These are phyloP conservation scores for Lentinula raphanica DNA, from an alignment of 768 basidiomycete species.

Conservation along the genomic window DNA sequence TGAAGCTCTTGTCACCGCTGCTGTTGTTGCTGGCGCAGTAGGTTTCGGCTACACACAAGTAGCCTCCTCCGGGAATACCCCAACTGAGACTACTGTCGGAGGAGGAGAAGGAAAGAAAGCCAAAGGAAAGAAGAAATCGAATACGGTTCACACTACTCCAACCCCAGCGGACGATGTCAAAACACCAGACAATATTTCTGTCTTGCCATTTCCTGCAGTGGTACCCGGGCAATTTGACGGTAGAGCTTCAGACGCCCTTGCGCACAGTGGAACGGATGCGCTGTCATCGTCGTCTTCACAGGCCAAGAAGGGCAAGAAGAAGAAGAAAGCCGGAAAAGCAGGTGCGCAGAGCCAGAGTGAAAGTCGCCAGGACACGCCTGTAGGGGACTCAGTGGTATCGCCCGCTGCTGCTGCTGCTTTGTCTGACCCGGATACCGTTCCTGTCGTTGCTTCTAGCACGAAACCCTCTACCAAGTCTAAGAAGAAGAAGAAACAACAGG, in stretches of 20 bases:
- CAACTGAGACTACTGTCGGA: not conserved
- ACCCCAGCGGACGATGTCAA: not conserved
- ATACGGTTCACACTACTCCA: not conserved
- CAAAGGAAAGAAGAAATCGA: conserved; percentile 1
- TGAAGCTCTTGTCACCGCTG: conserved; percentile 1
- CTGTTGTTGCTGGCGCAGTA: conserved; percentile 4
- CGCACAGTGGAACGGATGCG: not conserved
- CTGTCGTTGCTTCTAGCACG: not conserved
- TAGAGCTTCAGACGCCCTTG: not conserved
- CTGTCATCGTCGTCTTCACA: not conserved
- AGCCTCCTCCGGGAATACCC: not conserved
- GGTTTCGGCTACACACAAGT: conserved; percentile 5
- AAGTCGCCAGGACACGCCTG: not conserved
- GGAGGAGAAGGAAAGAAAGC: not conserved
- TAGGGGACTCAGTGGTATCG: not conserved
- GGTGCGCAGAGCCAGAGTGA: not conserved
- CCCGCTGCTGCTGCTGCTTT: not conserved
- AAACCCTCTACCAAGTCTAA: not conserved
- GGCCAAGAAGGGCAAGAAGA: conserved; percentile 6
- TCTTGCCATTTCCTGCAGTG: conserved; percentile 3
- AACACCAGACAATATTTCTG: not conserved
- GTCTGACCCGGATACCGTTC: not conserved
- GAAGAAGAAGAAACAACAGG: conserved; percentile 4
- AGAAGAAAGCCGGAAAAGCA: conserved; percentile 3
- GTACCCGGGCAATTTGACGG: conserved; percentile 3